These are phyloP conservation scores for Aureobasidium sp. DNA, from an alignment of 2,329 filamentous ascomycete species.

Conservation along the genomic window DNA sequence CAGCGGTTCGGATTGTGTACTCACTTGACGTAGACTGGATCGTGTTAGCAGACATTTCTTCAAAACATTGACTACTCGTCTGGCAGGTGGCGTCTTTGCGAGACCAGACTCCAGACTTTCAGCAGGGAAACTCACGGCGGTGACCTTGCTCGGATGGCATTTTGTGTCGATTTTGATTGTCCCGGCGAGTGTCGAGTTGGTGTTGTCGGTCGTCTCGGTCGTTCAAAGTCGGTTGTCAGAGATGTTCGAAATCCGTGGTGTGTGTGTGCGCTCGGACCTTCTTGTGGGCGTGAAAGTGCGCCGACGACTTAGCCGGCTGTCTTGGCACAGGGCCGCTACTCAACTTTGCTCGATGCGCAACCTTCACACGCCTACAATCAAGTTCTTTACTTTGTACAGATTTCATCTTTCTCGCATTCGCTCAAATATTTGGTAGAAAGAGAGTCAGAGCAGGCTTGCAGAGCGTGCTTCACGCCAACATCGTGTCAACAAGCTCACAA, in stretches of 20 bases:
- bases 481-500: neutral
- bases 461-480: neutral
- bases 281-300: neutral
- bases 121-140: slow-evolving; percentile 12
- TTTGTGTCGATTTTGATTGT: slow-evolving; percentile 13
- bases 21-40: slow-evolving; percentile 34
- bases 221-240: no score
- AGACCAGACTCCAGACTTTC: neutral
- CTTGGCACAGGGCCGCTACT: neutral
- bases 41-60: slow-evolving; percentile 16
- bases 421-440: no score
- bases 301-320: neutral
- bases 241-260: no score
- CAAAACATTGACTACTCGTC: neutral
- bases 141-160: slow-evolving; percentile 18
- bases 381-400: no score
- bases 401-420: no score
- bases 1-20: slow-evolving; percentile 9
- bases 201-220: slow-evolving; percentile 7
- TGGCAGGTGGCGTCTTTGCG: neutral
- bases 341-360: neutral
- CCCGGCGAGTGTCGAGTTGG: slow-evolving; percentile 13
- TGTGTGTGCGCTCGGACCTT: no score
- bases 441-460: neutral
- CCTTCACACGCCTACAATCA: no score